phyloP scores from a whole-genome alignment of 257 asterid species.

The Capsicum baccatum region DNA sequence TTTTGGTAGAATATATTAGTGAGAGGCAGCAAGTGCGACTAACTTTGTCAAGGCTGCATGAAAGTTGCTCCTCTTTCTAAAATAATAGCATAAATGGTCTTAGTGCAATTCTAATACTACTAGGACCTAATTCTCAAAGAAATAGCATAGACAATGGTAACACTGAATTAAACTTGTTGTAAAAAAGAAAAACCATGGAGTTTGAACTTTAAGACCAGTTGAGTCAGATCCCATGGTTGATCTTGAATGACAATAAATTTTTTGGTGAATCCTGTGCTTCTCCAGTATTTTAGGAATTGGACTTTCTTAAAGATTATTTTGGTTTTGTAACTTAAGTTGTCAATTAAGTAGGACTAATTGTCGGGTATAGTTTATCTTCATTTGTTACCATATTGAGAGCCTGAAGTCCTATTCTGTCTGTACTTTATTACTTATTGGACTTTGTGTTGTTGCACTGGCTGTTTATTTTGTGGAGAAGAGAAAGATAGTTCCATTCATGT shows the following conservation, averaged over 20 bases:
- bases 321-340: slow-evolving; percentile 6
- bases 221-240: slow-evolving; percentile 1
- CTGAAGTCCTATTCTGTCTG: background rate
- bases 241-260: background rate
- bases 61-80: background rate
- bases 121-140: background rate
- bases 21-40: background rate
- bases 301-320: slow-evolving; percentile 8
- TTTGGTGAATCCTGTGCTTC: background rate
- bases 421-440: background rate
- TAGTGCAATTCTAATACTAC: slow-evolving; percentile 2
- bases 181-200: background rate
- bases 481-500: background rate
- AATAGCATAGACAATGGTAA: background rate
- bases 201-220: slow-evolving; percentile 7
- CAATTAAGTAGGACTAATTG: background rate
- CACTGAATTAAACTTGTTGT: background rate
- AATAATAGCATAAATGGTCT: background rate
- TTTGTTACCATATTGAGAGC: background rate
- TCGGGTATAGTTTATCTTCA: background rate
- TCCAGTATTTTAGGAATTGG: background rate
- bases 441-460: background rate
- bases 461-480: slow-evolving; percentile 11
- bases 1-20: background rate
- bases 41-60: background rate